Evolutionary conservation across 148 eudicot genomes (phyloP).

Genomic region (Chenopodium suecicum): DNA sequence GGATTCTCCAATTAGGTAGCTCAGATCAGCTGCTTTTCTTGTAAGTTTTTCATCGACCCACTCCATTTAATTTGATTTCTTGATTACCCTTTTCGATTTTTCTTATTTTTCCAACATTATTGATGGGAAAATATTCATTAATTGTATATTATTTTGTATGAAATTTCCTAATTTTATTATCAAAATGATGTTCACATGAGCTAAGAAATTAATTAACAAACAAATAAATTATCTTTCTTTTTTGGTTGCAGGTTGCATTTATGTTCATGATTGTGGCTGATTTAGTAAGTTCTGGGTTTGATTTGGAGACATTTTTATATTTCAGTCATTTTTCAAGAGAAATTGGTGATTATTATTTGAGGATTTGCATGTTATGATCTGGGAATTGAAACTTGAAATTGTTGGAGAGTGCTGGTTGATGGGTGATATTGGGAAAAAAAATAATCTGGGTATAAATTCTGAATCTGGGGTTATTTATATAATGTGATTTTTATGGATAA

Average conservation of each 20-base stretch:
- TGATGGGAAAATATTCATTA: background rate
- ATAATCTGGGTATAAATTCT: background rate
- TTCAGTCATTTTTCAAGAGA: background rate
- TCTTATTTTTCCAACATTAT: conserved; percentile 3
- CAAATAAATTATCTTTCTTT: conserved; percentile 3
- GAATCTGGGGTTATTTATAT: conserved; percentile 11
- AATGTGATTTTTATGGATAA: conserved; percentile 18
- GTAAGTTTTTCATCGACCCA: conserved; percentile 39
- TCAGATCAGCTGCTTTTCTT: conserved; percentile 23
- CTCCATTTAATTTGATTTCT: conserved; percentile 16
- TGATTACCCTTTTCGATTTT: conserved; percentile 26
- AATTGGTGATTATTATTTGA: conserved; percentile 14
- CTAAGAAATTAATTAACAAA: background rate
- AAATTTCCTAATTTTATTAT: too few species aligned
- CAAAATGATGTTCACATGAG: background rate
- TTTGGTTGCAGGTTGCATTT: conserved; percentile 22
- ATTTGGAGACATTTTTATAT: background rate
- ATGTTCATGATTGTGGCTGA: conserved; percentile 5
- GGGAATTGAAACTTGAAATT: conserved; percentile 13
- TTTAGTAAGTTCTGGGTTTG: conserved; percentile 9
- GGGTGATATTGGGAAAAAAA: conserved; percentile 10
- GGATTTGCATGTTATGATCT: conserved; percentile 10
- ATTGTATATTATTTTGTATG: background rate
- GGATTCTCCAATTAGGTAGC: conserved; percentile 24
- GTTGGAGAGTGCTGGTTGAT: background rate